Base-by-base conservation (phyloP, 192 early-diverging fungal genomes). In the Linnemannia exigua region DNA sequence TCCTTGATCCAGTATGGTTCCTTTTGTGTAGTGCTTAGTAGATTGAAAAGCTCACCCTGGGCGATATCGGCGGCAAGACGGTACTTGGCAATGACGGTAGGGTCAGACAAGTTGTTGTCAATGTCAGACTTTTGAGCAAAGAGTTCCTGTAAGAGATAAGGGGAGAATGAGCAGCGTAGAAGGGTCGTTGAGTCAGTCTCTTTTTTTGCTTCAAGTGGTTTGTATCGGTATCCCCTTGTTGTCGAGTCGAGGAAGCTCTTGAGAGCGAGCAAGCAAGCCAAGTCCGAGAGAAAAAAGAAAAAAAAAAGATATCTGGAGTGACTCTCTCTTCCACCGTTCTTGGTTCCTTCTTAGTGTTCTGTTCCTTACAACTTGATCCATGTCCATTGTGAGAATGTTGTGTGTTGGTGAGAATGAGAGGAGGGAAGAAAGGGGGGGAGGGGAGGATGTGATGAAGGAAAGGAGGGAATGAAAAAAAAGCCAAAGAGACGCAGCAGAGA, bases 11-110 rank as follows among this genome's bases (percentile, higher is more conserved):
- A 28, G 9, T 28, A 58, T 25, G 20, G 6, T 11, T 58, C 54
- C 7, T 19, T 58, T 25, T 63, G 58, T 22, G 1, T 14, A 63
- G 28, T 14, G 9, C 8, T 12, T n/a, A 20, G n/a, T 36, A 25
- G 35, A 38, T 69, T 44, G 3, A 9, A 20, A 41, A 44, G 7
- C 80, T 79, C 89, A 95, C 95, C 90, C 81, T 96, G 95, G 48
- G 91, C 93, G 82, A 97, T 92, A 74, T 94, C 93, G 25, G 95
- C 95, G 35, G 95, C 93, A n/a, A 89, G 88, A 54, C 88, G 88
- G 88, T 97, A 96, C 85, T 96, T 96, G 70, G 91, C 92, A 72
- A 96, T 84, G 75, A 94, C 93, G 37, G 79, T 89, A 17, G 91
- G 88, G 81, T 95, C 89, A n/a, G 79, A 75, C 46, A 96, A 86